A percentile compares a stretch with the other conserved stretches of the same genome.
These are phyloP conservation scores for Pelargonium nanum DNA, from an alignment of 345 rosid species.

Conservation along the genomic window DNA sequence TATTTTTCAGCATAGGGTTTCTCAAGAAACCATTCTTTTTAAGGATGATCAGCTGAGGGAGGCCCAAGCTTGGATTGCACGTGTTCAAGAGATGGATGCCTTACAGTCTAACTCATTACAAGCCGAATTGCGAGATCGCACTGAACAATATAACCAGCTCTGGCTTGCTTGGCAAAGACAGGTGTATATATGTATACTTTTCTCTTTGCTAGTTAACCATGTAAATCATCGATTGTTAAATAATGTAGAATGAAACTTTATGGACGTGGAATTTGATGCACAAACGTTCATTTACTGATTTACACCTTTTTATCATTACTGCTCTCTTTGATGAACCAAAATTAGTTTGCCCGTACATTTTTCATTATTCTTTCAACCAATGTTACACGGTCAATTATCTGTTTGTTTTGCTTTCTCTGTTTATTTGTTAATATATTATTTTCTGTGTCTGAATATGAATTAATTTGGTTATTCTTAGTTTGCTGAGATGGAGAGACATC, in stretches of 20 bases:
- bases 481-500: constrained; percentile 83
- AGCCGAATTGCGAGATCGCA: constrained; percentile 74
- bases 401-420: too few relatives aligned
- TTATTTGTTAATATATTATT: too few relatives aligned
- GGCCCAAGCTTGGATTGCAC: constrained; percentile 70
- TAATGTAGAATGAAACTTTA: too few relatives aligned
- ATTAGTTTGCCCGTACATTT: too few relatives aligned
- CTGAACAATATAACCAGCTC: constrained; percentile 78
- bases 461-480: constrained; percentile 36
- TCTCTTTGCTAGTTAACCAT: constrained; percentile 4
- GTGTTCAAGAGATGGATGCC: constrained; percentile 81
- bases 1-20: constrained; percentile 67
- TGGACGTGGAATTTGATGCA: too few relatives aligned
- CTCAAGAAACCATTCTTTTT: constrained; percentile 69
- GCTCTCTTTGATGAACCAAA: too few relatives aligned
- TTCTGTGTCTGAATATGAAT: constrained; percentile 6
- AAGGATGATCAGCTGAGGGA: constrained; percentile 85
- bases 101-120: constrained; percentile 76
- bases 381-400: too few relatives aligned
- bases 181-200: too few relatives aligned
- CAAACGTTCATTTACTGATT: too few relatives aligned
- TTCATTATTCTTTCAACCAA: too few relatives aligned
- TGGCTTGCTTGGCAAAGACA: constrained; percentile 93
- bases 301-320: too few relatives aligned
- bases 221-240: background rate